Conservation (phyloP, 371 early-diverging fungal species). For the Fennellomyces sp. region DNA sequence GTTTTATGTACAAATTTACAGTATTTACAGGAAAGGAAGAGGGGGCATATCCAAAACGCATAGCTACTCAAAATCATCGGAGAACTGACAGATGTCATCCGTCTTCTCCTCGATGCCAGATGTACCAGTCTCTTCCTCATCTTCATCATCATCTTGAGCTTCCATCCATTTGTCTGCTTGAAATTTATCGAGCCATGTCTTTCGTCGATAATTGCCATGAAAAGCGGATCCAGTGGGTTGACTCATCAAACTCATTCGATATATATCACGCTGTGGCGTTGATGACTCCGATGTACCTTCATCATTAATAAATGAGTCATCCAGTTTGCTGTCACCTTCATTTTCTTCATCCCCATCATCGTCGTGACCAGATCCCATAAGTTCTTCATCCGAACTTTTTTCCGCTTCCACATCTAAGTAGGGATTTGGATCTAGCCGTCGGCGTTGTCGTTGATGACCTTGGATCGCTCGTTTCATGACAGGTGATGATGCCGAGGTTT, state of each 20-base stretch:
- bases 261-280: background rate
- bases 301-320: slow-evolving; percentile 11
- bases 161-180: slow-evolving; percentile 11
- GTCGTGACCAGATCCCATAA: background rate
- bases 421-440: background rate
- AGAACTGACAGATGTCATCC: background rate
- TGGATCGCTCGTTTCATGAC: background rate
- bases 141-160: slow-evolving; percentile 4
- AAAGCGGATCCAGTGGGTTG: background rate
- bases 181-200: slow-evolving; percentile 10
- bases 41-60: background rate
- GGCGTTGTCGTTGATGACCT: slow-evolving; percentile 1
- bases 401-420: slow-evolving; percentile 12
- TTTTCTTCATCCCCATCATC: background rate
- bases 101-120: background rate
- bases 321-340: background rate
- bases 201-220: slow-evolving; percentile 1
- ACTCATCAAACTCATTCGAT: slow-evolving; percentile 3
- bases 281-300: background rate
- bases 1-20: too few species aligned
- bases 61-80: background rate
- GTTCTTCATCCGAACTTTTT: slow-evolving; percentile 5
- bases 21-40: background rate
- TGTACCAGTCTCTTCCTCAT: background rate
- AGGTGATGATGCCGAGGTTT: background rate